A percentile compares a stretch with the other conserved stretches of the same genome.
Evolutionary conservation across 2,329 filamentous ascomycete species (phyloP).

Genomic region (Nemania sp.): DNA sequence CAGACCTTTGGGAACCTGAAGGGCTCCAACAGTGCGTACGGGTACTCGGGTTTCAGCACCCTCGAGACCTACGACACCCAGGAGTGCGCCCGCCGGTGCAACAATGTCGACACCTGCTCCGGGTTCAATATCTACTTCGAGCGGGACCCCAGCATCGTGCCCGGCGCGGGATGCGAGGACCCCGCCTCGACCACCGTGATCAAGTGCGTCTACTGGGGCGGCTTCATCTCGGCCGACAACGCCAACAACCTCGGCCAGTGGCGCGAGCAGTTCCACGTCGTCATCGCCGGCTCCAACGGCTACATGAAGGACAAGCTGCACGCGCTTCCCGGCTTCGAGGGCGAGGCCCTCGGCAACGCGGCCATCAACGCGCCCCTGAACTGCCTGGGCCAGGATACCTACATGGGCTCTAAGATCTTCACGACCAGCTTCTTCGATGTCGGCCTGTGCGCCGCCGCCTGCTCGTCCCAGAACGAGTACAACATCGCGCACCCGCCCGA

Average conservation of each 20-base stretch:
- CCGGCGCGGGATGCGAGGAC: conserved; percentile 28
- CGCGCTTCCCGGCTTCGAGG: conserved; percentile 32
- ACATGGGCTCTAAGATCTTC: conserved; percentile 40
- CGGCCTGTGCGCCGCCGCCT: conserved; percentile 38
- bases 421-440: conserved; percentile 35
- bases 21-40: conserved; percentile 40
- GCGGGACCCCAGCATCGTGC: conserved; percentile 35
- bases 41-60: conserved; percentile 35
- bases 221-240: conserved; percentile 31
- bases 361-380: conserved; percentile 38
- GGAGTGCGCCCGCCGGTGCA: conserved; percentile 33
- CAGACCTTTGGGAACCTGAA: conserved; percentile 40
- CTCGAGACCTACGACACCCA: conserved; percentile 34
- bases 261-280: conserved; percentile 39
- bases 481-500: conserved; percentile 33
- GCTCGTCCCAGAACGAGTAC: conserved; percentile 37
- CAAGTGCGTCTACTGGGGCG: conserved; percentile 41
- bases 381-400: conserved; percentile 36
- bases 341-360: conserved; percentile 32
- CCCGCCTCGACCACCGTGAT: conserved; percentile 36
- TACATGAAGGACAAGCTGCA: conserved; percentile 36
- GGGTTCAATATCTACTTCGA: conserved; percentile 41
- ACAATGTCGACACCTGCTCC: conserved; percentile 31
- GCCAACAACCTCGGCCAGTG: conserved; percentile 33
- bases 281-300: conserved; percentile 50